Evolutionary conservation across 306 rosid species (phyloP).

Genomic region (Dryas drummondii): DNA sequence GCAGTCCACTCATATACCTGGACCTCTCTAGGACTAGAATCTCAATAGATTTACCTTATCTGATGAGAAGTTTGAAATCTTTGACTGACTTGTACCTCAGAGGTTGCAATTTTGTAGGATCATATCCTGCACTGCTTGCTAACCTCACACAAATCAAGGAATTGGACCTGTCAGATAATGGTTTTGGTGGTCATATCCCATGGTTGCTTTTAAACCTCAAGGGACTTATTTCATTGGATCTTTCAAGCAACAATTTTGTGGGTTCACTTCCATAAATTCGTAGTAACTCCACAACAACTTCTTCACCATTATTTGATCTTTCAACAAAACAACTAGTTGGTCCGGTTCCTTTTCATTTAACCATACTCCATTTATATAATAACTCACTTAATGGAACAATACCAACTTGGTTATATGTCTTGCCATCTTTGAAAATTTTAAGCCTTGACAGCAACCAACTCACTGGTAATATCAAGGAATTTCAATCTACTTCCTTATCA

Average conservation of each 20-base stretch:
- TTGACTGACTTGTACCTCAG: neutral
- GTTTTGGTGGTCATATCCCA: neutral
- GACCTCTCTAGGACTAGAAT: neutral
- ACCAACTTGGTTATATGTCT: slow-evolving; percentile 17
- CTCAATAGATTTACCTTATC: neutral
- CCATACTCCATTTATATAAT: neutral
- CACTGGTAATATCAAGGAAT: neutral
- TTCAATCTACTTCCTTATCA: neutral
- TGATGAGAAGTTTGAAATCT: neutral
- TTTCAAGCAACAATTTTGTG: neutral
- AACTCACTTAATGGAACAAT: slow-evolving; percentile 16
- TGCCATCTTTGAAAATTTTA: neutral
- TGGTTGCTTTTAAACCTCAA: neutral
- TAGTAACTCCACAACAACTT: neutral
- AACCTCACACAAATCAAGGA: neutral
- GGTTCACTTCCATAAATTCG: slow-evolving; percentile 16
- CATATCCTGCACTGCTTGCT: neutral
- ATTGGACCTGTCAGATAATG: neutral
- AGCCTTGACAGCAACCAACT: neutral
- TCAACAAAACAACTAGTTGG: neutral
- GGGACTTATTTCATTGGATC: neutral
- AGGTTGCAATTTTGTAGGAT: neutral
- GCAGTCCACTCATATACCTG: neutral
- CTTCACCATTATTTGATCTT: neutral
- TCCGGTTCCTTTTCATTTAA: neutral